phyloP scores from a whole-genome alignment of 1,284 basidiomycete genomes.

The Cryptococcus sp. region DNA sequence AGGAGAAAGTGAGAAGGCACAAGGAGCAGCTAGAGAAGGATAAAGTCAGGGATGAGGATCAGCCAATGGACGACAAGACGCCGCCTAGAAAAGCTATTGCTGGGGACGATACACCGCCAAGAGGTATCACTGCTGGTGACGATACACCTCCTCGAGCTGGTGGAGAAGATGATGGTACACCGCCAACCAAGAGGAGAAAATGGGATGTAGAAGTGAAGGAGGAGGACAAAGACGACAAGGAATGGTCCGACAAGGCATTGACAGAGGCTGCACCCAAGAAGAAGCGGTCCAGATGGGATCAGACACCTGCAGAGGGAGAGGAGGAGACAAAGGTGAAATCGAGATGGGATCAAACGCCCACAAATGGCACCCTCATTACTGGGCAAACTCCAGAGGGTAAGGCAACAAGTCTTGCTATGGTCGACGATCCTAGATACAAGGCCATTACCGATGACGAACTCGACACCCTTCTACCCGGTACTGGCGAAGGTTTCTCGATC shows the following conservation, averaged over 20 bases:
- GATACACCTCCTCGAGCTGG: conserved; percentile 28
- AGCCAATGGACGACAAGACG: conserved; percentile 64
- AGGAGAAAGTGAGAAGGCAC: conserved; percentile 72
- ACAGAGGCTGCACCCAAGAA: conserved; percentile 74
- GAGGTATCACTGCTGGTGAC: conserved; percentile 41
- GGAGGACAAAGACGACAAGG: conserved; percentile 50
- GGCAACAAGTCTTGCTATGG: conserved; percentile 69
- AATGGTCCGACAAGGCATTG: conserved; percentile 68
- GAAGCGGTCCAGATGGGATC: conserved; percentile 94
- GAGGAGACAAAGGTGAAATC: conserved; percentile 71
- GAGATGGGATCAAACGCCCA: conserved; percentile 47
- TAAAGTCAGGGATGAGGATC: conserved; percentile 65
- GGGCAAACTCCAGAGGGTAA: conserved; percentile 12
- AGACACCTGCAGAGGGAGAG: conserved; percentile 66
- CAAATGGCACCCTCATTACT: conserved; percentile 24
- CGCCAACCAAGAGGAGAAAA: conserved; percentile 65
- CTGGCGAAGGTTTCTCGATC: conserved; percentile 73
- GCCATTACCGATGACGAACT: conserved; percentile 95
- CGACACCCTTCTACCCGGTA: conserved; percentile 77
- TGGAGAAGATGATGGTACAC: conserved; percentile 22
- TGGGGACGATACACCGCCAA: conserved; percentile 29
- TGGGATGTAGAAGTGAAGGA: conserved; percentile 67
- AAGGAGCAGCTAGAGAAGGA: conserved; percentile 80
- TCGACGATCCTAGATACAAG: conserved; percentile 91
- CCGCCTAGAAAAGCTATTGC: conserved; percentile 60